Evolutionary conservation across 305 asterid genomes (phyloP), one percentile per base, ranked within the genome.

Genomic region (Fraxinus dipetala): DNA sequence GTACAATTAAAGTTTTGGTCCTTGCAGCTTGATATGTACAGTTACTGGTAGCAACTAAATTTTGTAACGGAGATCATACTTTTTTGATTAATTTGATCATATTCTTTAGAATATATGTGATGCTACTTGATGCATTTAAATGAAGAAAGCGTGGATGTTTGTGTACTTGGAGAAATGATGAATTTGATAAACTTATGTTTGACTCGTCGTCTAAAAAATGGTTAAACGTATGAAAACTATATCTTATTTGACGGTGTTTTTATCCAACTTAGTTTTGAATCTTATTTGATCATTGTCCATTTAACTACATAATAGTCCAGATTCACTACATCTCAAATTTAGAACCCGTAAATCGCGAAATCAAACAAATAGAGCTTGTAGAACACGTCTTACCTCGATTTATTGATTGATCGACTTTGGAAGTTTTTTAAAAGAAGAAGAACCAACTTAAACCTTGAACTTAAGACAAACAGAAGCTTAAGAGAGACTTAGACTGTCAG

Each of bases 1-100:
- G 96, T 59, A 91, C 93, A 61, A 93, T 92, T 86, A 93, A 93
- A 85, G 96, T 90, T 72, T 63, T 91, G 78, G 91, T 86, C 30
- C 96, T 93, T 81, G 95, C 96, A 69, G 87, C 94, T 70, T 91
- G 89, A 93, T n/a, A 61, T 82, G 77, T 86, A 81, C 14, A 22
- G 81, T 11, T 22, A 22, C 11, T 22, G 30, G 13, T 8, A 61
- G 30, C 13, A 16, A 61, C 30, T 61, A 61, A 20, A 61, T 61
- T 61, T 61, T 61, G 70, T 61, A 22, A 61, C 28, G 0, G 6
- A 61, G 13, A 61, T 7, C 13, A 61, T 18, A 6, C 30, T 2
- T 6, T 6, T 9, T 18, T 20, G 13, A 61, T 61, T 13, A 48
- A 14, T 48, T 48, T 48, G 22, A 61, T 61, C 70, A 1, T 61